phyloP scores from a whole-genome alignment of 2,329 filamentous ascomycete genomes.

The Blumeria hordei region DNA sequence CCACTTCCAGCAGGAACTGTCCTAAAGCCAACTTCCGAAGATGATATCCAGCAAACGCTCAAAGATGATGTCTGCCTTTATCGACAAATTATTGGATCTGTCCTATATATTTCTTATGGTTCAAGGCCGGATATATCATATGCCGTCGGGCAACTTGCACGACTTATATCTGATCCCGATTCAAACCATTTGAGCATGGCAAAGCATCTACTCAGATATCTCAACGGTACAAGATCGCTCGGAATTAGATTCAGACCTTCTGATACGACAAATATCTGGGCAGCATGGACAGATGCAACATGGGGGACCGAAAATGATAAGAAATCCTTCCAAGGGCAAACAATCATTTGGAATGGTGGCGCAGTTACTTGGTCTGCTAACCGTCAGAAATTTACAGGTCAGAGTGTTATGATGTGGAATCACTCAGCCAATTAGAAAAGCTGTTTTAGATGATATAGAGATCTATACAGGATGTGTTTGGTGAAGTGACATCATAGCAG shows the following conservation, averaged over 20 bases:
- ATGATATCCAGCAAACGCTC: background rate
- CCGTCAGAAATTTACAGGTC: too few species aligned
- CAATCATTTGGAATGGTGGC: too few species aligned
- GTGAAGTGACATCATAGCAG: too few species aligned
- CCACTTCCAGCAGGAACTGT: background rate
- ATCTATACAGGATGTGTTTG: too few species aligned
- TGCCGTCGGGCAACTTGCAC: background rate
- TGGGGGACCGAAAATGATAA: background rate
- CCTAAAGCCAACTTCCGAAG: background rate
- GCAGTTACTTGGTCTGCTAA: too few species aligned
- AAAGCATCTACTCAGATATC: background rate
- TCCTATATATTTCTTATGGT: background rate
- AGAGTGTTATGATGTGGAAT: too few species aligned
- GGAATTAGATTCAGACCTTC: background rate
- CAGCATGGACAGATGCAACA: background rate
- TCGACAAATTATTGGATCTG: background rate
- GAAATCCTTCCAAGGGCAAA: too few species aligned
- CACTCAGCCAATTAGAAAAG: too few species aligned
- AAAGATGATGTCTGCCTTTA: background rate
- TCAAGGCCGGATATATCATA: background rate
- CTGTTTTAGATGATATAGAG: too few species aligned
- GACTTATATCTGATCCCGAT: background rate
- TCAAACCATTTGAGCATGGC: background rate
- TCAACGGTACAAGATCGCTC: background rate
- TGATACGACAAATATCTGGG: background rate